These are phyloP conservation scores for Seminavis robusta DNA, from an alignment of 108 stramenopile genomes.

Conservation along the genomic window DNA sequence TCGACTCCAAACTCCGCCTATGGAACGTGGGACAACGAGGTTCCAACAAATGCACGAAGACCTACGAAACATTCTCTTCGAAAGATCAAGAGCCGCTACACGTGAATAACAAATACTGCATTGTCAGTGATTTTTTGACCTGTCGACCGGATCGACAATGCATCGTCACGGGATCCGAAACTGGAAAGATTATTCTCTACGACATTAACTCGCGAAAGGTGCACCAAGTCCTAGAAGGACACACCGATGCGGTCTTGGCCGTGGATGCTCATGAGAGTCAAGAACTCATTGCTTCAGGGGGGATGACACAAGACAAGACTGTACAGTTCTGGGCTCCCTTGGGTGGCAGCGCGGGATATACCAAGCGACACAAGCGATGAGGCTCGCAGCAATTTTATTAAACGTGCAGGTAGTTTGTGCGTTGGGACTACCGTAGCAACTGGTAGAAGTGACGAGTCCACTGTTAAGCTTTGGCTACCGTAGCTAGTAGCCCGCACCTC, in stretches of 20 bases:
- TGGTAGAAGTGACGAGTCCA: no score
- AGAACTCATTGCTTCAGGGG: constrained; percentile 78
- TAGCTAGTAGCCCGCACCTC: no score
- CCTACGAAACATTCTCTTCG: constrained; percentile 26
- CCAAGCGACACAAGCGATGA: no score
- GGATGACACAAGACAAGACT: constrained; percentile 74
- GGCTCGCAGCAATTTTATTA: no score
- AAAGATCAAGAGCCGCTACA: constrained; percentile 25
- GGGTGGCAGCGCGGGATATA: no score
- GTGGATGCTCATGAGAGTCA: constrained; percentile 69
- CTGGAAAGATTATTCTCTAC: constrained; percentile 84
- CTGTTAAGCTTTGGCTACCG: no score
- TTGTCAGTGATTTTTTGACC: constrained; percentile 61
- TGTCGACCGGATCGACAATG: constrained; percentile 58
- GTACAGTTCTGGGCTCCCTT: constrained; percentile 77
- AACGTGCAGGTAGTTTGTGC: no score
- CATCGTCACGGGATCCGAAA: constrained; percentile 87
- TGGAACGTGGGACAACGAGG: constrained; percentile 63
- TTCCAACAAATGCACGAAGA: constrained; percentile 27
- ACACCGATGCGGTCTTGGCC: constrained; percentile 75
- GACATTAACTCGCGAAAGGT: constrained; percentile 78
- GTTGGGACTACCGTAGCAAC: no score
- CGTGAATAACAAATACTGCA: constrained; percentile 71
- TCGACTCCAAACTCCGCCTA: constrained; percentile 77
- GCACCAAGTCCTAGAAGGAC: constrained; percentile 65